phyloP scores from a whole-genome alignment of 2,329 filamentous ascomycete genomes.

The Gliomastix tumulicola region DNA sequence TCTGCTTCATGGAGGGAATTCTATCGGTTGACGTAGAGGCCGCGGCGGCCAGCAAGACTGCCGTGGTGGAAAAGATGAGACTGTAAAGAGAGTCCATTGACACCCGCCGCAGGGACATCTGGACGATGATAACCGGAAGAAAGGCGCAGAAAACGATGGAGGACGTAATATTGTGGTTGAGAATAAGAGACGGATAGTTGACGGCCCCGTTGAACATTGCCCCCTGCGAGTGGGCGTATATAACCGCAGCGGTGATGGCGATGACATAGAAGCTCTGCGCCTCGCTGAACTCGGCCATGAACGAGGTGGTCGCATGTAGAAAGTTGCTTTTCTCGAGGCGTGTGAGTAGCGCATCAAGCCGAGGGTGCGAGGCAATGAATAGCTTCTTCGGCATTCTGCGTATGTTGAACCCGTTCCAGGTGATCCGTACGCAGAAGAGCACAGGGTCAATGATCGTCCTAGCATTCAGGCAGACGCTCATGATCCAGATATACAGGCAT shows the following conservation, averaged over 20 bases:
- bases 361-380: background rate
- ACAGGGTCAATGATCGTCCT: background rate
- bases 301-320: background rate
- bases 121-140: background rate
- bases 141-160: background rate
- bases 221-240: background rate
- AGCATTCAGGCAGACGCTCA: background rate
- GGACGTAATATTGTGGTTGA: background rate
- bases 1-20: background rate
- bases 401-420: no score
- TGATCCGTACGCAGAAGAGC: background rate
- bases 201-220: background rate
- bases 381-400: background rate
- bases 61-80: background rate
- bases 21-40: background rate
- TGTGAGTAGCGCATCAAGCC: background rate
- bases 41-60: background rate
- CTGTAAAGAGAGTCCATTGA: background rate
- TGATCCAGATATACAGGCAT: background rate
- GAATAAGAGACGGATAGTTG: background rate
- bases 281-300: background rate
- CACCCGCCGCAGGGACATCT: background rate
- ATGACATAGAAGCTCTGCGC: background rate
- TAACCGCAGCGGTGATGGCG: background rate
- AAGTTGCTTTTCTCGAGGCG: background rate